A percentile compares a stretch with the other conserved stretches of the same genome.
phyloP scores from a whole-genome alignment of 768 basidiomycete genomes.

The Boletus rex-veris region DNA sequence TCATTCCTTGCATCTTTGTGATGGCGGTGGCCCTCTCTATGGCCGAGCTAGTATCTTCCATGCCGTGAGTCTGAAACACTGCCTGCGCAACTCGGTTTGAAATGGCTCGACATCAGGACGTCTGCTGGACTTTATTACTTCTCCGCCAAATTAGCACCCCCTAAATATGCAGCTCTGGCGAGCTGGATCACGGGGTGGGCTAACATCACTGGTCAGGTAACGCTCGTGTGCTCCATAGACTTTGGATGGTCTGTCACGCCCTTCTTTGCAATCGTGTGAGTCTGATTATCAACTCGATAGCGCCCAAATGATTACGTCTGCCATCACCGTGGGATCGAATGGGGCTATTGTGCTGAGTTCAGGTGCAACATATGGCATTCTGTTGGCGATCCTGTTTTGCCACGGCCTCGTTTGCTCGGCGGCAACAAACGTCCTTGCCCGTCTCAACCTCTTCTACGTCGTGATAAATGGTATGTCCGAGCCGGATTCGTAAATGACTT shows the following conservation, averaged over 20 bases:
- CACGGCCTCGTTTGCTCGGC: conserved; percentile 72
- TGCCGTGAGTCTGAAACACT: conserved; percentile 54
- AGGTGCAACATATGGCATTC: conserved; percentile 66
- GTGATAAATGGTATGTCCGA: conserved; percentile 53
- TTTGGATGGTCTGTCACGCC: conserved; percentile 51
- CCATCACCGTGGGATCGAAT: conserved; percentile 58
- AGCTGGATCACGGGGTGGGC: conserved; percentile 65
- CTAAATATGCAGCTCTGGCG: conserved; percentile 55
- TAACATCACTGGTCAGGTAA: conserved; percentile 67
- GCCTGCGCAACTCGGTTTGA: not conserved
- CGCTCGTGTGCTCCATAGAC: conserved; percentile 72
- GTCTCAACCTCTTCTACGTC: conserved; percentile 69
- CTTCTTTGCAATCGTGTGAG: not conserved
- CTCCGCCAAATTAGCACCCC: conserved; percentile 68
- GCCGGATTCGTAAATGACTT: not conserved
- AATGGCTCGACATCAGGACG: conserved; percentile 42
- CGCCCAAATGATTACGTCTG: conserved; percentile 76
- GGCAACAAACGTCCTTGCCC: conserved; percentile 59
- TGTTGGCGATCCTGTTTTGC: conserved; percentile 58
- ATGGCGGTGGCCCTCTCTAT: conserved; percentile 65
- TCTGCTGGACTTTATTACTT: conserved; percentile 80
- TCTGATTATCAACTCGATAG: conserved; percentile 26
- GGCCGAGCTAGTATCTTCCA: conserved; percentile 68
- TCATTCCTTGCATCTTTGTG: conserved; percentile 68
- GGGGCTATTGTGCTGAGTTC: conserved; percentile 48